phyloP scores from a whole-genome alignment of 345 rosid species.

The Carallia brachiata region DNA sequence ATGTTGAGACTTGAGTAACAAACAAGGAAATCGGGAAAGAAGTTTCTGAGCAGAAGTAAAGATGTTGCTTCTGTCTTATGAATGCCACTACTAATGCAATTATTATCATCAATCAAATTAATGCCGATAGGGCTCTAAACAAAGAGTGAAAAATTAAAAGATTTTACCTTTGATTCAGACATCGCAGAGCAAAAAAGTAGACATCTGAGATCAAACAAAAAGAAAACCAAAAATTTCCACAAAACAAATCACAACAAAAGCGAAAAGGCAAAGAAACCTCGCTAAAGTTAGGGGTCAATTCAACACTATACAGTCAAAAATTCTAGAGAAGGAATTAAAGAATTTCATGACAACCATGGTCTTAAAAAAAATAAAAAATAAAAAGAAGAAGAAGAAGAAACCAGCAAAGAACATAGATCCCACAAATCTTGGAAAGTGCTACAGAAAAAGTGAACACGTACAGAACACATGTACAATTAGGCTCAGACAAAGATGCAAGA shows the following conservation, averaged over 20 bases:
- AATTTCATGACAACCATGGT: background rate
- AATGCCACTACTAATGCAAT: background rate
- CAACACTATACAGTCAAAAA: background rate
- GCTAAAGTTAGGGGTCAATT: too few relatives aligned
- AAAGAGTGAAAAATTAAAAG: background rate
- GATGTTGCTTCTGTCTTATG: background rate
- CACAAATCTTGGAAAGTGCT: background rate
- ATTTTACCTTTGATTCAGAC: background rate
- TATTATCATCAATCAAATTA: background rate
- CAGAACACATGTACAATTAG: too few relatives aligned
- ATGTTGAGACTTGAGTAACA: background rate
- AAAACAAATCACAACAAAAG: background rate
- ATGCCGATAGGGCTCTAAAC: background rate
- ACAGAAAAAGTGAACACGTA: too few relatives aligned
- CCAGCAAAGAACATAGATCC: background rate
- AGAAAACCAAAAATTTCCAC: background rate
- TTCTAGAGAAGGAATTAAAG: background rate
- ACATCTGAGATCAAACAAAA: conserved; percentile 1
- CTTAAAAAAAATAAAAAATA: background rate
- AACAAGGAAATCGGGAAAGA: background rate
- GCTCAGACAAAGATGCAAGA: background rate
- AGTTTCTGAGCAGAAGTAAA: background rate
- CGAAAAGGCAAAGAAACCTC: background rate
- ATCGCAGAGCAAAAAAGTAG: background rate
- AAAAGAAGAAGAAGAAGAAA: background rate